Evolutionary conservation across 75 land plant species (phyloP).

Genomic region (Cunninghamia lanceolata): DNA sequence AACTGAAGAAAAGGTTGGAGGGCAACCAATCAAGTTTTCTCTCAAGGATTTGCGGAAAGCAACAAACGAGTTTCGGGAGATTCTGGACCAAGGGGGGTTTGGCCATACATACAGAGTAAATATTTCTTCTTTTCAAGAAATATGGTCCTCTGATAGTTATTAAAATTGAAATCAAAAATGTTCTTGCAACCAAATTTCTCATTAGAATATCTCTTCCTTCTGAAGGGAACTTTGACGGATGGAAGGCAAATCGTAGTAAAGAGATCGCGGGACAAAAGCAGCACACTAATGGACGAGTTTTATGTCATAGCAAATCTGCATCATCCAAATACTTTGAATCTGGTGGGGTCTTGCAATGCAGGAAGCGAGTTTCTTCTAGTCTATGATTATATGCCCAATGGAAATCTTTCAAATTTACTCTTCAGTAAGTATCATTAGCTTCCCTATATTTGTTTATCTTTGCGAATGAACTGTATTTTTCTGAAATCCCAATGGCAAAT

Average conservation of each 20-base stretch:
- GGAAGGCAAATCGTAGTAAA: neutral
- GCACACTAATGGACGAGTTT: slow-evolving; percentile 55
- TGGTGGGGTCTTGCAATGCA: slow-evolving; percentile 48
- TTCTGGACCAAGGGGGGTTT: neutral
- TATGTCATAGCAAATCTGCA: slow-evolving; percentile 40
- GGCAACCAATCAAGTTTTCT: neutral
- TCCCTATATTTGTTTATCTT: too few species aligned
- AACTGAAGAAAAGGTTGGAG: neutral
- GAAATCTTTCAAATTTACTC: slow-evolving; percentile 36
- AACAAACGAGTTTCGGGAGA: neutral
- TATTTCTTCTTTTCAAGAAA: too few species aligned
- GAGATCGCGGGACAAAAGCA: neutral
- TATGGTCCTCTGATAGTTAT: too few species aligned
- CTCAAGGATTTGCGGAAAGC: neutral
- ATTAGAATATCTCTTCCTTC: too few species aligned
- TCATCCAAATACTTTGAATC: slow-evolving; percentile 65
- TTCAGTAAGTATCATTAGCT: too few species aligned
- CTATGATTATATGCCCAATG: slow-evolving; percentile 67
- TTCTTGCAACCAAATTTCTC: too few species aligned
- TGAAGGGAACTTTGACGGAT: neutral
- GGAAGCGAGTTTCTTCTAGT: slow-evolving; percentile 45
- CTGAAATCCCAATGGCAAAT: neutral
- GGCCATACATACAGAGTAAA: neutral
- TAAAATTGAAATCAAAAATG: too few species aligned
- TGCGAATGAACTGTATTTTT: too few species aligned